A percentile compares a stretch with the other conserved stretches of the same genome.
Evolutionary conservation across 208 protist genomes (phyloP).

Genomic region (Leishmania turanica): DNA sequence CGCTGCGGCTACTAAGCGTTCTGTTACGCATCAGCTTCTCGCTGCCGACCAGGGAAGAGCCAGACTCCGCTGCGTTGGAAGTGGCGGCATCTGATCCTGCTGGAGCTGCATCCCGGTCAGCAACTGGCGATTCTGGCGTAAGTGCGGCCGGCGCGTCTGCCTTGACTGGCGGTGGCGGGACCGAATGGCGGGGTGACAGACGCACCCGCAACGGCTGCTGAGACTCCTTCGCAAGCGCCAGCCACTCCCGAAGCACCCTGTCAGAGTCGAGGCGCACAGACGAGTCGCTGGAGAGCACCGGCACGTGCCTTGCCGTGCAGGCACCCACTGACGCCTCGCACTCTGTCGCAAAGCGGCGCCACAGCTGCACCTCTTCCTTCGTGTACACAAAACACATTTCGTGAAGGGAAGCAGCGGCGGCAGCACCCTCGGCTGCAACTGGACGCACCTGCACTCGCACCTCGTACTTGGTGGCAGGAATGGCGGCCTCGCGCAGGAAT

Average conservation of each 20-base stretch:
- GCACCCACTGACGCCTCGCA: constrained; percentile 12
- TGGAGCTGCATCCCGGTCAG: background rate
- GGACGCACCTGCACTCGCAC: constrained; percentile 19
- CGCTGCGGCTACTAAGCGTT: background rate
- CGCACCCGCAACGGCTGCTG: constrained; percentile 33
- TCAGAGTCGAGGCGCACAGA: constrained; percentile 25
- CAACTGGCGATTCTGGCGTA: background rate
- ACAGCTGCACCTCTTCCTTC: constrained; percentile 32
- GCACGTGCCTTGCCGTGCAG: background rate
- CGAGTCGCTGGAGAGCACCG: constrained; percentile 36
- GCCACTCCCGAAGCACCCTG: constrained; percentile 43
- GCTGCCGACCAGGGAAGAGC: background rate
- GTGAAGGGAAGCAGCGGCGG: background rate
- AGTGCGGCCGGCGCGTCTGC: constrained; percentile 2
- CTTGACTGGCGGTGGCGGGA: constrained; percentile 11
- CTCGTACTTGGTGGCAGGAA: constrained; percentile 3
- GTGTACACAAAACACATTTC: constrained; percentile 37
- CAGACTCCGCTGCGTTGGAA: background rate
- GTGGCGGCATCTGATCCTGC: background rate
- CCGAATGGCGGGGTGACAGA: background rate
- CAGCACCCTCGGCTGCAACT: background rate
- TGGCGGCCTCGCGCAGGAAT: constrained; percentile 1
- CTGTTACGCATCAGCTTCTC: too few relatives aligned
- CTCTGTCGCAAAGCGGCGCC: constrained; percentile 25
- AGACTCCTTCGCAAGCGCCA: constrained; percentile 47